These are phyloP conservation scores for Craspedostauros australis DNA, from an alignment of 108 stramenopile genomes.

Conservation along the genomic window DNA sequence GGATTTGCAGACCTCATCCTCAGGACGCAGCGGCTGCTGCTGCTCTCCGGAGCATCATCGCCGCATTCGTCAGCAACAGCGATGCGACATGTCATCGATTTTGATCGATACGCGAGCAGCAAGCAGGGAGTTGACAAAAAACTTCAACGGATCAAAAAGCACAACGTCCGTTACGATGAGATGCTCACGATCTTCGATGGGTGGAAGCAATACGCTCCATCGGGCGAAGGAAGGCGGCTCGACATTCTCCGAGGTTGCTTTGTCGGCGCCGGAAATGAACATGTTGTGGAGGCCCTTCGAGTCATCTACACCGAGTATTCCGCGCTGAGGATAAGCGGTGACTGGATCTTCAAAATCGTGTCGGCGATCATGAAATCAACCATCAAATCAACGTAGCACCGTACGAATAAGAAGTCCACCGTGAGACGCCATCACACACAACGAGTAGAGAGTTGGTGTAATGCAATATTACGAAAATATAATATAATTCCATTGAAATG, in stretches of 20 bases:
- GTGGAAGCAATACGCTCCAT: slow-evolving; percentile 59
- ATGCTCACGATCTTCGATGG: slow-evolving; percentile 59
- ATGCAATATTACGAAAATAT: too few relatives aligned
- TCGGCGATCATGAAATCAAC: slow-evolving; percentile 48
- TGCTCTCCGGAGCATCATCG: too few relatives aligned
- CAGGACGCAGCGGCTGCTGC: too few relatives aligned
- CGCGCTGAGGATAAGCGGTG: slow-evolving; percentile 67
- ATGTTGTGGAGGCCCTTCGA: slow-evolving; percentile 64
- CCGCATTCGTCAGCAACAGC: too few relatives aligned
- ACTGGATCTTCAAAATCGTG: slow-evolving; percentile 73
- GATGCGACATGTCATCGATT: background rate
- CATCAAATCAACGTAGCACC: too few relatives aligned
- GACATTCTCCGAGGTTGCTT: slow-evolving; percentile 78
- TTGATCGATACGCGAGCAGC: background rate
- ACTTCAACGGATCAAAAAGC: slow-evolving; percentile 26
- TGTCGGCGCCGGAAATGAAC: slow-evolving; percentile 60
- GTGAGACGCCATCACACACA: too few relatives aligned
- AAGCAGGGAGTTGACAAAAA: slow-evolving; percentile 5
- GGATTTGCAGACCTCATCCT: slow-evolving; percentile 33
- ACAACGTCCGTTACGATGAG: slow-evolving; percentile 57
- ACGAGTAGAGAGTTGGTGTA: too few relatives aligned
- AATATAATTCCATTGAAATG: too few relatives aligned
- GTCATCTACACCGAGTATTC: slow-evolving; percentile 76
- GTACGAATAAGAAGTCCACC: too few relatives aligned
- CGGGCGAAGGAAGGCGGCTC: slow-evolving; percentile 38